Percentiles rank a stretch among this genome's conserved stretches.
These are phyloP conservation scores for Ustilago shanxiensis DNA, from an alignment of 1,284 basidiomycete genomes.

Conservation along the genomic window DNA sequence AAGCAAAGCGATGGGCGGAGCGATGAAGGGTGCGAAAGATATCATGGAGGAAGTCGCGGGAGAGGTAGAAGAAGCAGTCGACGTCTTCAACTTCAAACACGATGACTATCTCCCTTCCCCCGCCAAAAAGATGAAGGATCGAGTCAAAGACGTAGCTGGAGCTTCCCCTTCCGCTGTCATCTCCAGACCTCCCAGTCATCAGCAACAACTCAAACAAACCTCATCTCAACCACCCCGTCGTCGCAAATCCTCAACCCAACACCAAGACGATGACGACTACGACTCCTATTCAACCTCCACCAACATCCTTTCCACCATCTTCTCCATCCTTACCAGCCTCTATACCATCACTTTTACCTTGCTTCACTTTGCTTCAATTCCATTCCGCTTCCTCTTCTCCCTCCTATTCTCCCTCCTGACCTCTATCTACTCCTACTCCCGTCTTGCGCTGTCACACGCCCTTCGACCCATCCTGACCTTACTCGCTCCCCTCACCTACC, in stretches of 20 bases:
- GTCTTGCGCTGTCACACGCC: constrained; percentile 16
- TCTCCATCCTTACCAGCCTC: background rate
- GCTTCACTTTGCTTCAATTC: constrained; percentile 2
- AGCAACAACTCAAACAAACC: background rate
- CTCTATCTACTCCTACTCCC: constrained; percentile 10
- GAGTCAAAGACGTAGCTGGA: background rate
- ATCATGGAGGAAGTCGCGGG: background rate
- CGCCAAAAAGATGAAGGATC: background rate
- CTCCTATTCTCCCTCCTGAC: background rate
- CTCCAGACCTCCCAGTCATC: background rate
- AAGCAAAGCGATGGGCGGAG: background rate
- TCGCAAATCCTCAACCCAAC: constrained; percentile 3
- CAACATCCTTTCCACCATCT: background rate
- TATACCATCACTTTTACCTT: background rate
- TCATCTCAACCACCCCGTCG: no score
- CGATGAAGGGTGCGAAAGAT: background rate
- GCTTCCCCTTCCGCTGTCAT: constrained; percentile 16
- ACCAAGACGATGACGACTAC: constrained; percentile 9
- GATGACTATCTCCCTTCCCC: constrained; percentile 27
- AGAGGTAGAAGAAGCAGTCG: constrained; percentile 10
- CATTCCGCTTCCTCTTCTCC: constrained; percentile 2
- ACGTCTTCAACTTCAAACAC: constrained; percentile 49
- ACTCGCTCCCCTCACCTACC: constrained; percentile 40
- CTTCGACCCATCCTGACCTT: constrained; percentile 28
- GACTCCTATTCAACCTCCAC: background rate